phyloP scores from a whole-genome alignment of 345 rosid genomes.

The Eucalyptus victrix region DNA sequence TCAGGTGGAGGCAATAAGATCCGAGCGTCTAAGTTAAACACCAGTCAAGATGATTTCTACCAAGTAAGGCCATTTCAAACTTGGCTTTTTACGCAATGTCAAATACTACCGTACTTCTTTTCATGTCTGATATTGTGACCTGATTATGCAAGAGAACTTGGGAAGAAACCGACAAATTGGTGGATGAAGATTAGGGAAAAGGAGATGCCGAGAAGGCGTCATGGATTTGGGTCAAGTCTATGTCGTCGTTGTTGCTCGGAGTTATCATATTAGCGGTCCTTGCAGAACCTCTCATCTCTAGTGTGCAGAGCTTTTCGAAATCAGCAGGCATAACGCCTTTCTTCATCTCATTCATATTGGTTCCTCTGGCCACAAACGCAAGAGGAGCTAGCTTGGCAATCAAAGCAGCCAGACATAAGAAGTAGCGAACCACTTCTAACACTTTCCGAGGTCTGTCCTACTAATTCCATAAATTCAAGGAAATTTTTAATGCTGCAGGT shows the following conservation, averaged over 20 bases:
- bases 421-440: slow-evolving; percentile 15
- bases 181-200: neutral
- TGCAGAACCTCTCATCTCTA: slow-evolving; percentile 12
- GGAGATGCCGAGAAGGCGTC: neutral
- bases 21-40: neutral
- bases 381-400: slow-evolving; percentile 8
- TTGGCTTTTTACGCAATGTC: neutral
- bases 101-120: neutral
- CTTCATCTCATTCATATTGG: slow-evolving; percentile 19
- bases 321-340: slow-evolving; percentile 14
- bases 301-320: slow-evolving; percentile 12
- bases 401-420: slow-evolving; percentile 9
- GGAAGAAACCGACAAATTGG: slow-evolving; percentile 15
- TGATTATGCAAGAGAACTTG: neutral
- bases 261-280: neutral
- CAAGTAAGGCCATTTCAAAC: neutral
- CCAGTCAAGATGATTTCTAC: neutral
- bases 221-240: slow-evolving; percentile 3
- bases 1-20: neutral
- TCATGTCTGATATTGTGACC: neutral
- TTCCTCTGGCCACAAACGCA: slow-evolving; percentile 21
- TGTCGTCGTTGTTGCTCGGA: neutral
- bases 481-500: neutral
- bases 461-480: neutral
- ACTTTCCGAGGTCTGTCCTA: slow-evolving; percentile 18